Evolutionary conservation across 371 early-diverging fungal genomes (phyloP), one percentile per base, ranked within the genome.

Genomic region (Mortierella sp.): DNA sequence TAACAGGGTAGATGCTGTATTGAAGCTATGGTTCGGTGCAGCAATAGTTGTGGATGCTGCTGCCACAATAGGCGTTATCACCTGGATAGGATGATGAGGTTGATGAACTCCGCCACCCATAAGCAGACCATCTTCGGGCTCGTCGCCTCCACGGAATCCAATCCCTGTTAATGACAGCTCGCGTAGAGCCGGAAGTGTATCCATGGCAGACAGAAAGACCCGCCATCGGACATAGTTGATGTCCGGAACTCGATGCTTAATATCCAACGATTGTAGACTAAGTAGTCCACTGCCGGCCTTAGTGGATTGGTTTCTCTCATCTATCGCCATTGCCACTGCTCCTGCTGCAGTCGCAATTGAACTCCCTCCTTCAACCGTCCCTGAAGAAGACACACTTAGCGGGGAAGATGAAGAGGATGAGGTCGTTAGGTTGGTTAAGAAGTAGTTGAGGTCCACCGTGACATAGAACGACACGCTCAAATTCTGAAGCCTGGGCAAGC

Each of bases 401-500:
- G 34, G 2, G 15, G 19, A 24, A 27, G 31, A 21, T 15, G 46
- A 27, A 15, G 17, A 4, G 6, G 30, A 46, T 5, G 43, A 27
- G 14, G 46, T 28, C 7, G 63, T 53, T 15, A 62, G 32, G 14
- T 15, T 39, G 4, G 23, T 24, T 27, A 72, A 21, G 31, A 72
- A 72, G 31, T 37, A 48, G 21, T 60, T 65, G 34, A 72, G 23
- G 26, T 72, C 72, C 4, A 65, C 57, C 0, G 61, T 56, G 15
- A 56, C 55, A 44, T 65, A 72, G 47, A 72, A 72, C 11, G 72
- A 60, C 14, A 72, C 65, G 23, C 37, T 51, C 19, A 72, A n/a
- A n/a, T 8, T 11, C 44, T 61, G 54, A 7, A 72, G 65, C 6
- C 31, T 26, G 2, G 65, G 52, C 15, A 56, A 21, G 14, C 19